Evolutionary conservation across 176 grass and related monocot genomes (phyloP).

Genomic region (Canna indica): DNA sequence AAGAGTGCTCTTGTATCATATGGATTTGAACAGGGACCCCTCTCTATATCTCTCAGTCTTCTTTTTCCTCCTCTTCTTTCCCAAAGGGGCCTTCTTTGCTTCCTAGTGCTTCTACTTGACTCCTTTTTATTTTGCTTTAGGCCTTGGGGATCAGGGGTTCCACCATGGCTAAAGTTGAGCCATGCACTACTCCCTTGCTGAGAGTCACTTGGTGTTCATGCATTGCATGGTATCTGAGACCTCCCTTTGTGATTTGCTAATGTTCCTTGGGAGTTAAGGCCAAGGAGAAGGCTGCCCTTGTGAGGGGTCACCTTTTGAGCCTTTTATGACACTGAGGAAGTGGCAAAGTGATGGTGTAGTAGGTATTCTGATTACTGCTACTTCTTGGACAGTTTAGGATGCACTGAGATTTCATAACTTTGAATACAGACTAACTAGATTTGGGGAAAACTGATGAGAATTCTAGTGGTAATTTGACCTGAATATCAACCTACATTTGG

Average conservation of each 20-base stretch:
- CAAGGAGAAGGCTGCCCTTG: not conserved
- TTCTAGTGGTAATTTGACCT: too few relatives aligned
- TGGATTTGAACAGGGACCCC: constrained; percentile 7
- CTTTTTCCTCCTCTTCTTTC: constrained; percentile 17
- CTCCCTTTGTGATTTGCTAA: constrained; percentile 4
- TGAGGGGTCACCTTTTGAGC: not conserved
- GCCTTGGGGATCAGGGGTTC: not conserved
- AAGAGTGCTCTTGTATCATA: constrained; percentile 44
- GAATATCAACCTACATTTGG: too few relatives aligned
- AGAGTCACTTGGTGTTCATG: constrained; percentile 19
- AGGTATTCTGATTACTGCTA: too few relatives aligned
- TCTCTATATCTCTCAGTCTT: not conserved
- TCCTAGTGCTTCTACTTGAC: constrained; percentile 17
- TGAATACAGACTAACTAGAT: too few relatives aligned
- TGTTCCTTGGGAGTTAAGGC: not conserved
- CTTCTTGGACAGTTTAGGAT: too few relatives aligned
- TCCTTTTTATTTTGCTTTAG: constrained; percentile 4
- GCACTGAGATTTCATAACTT: too few relatives aligned
- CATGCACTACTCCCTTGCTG: not conserved
- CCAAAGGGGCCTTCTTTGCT: constrained; percentile 39
- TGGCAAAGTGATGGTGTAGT: too few relatives aligned
- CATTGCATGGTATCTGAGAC: constrained; percentile 20
- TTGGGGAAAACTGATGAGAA: too few relatives aligned
- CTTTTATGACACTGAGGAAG: too few relatives aligned
- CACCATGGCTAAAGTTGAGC: constrained; percentile 1